Evolutionary conservation across 345 rosid genomes (phyloP), one percentile per base, ranked within the genome.

Genomic region (Acer yangbiense): DNA sequence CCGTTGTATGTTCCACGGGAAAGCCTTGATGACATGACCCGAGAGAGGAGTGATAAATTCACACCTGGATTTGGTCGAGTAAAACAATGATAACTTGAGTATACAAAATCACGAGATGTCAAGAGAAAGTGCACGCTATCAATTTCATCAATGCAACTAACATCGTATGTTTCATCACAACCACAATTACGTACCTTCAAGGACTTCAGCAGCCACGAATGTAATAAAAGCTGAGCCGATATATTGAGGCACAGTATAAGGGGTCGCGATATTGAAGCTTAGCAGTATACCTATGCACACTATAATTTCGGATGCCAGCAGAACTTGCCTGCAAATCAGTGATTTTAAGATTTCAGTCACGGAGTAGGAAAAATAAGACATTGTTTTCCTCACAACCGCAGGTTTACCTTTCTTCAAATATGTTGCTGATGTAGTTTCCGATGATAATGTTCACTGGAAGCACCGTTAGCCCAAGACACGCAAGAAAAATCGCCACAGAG

Each of bases 351-450:
- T 43, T 43, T 43, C 46, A 43, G 46, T 43, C 46, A 43, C 2
- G 10, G 46, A 43, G 1, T 43, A 7, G 46, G 11, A 9, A 43
- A 43, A 43, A 7, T 43, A 7, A 43, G 46, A 16, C 13, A 18
- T 64, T 55, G 12, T 52, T 27, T 11, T 27, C 39, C 54, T 58
- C n/a, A 32, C 9, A 35, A 18, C 23, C 17, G 48, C 32, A 32
- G 14, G 61, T 71, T 48, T 85, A 90, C 97, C 97, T 91, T 81
- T 93, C 97, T 78, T 93, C 93, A 55, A 93, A 93, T 83, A 91
- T 88, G 84, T 93, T 93, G 79, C 95, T 91, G 57, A 93, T 81
- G 86, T 93, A 93, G 84, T 84, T 87, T 75, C 97, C 97, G 7
- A 93, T 89, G 39, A 89, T 7, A 11, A 91, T 77, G 84, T 93